Evolutionary conservation across 768 basidiomycete genomes (phyloP), one percentile per base, ranked within the genome.

Genomic region (Rhizopogon vulgaris): DNA sequence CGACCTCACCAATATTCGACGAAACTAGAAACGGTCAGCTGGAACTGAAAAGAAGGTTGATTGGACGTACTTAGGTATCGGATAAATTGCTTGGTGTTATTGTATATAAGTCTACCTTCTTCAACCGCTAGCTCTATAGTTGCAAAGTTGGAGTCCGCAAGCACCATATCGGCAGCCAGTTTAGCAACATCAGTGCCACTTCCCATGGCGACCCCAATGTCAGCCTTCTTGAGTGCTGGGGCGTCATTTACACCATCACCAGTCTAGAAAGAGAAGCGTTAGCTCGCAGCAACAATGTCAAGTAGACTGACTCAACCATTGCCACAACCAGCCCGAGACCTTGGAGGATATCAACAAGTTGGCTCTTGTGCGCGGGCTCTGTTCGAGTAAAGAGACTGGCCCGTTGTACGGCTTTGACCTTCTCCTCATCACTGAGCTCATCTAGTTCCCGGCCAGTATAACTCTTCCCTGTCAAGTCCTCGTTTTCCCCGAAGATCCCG

Each of bases 21-120:
- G 94, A 96, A 71, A 91, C 85, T 87, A 36, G 8, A 34, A 38
- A 9, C 30, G 49, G 25, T 63, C 41, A 60, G 52, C 27, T 52
- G 5, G 22, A 42, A 43, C 8, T 34, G 18, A 41, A 39, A 52
- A 17, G 11, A 18, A 41, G 11, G 9, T 17, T 12, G 52, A 52
- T 36, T 36, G 28, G 15, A 78, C 87, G 38, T 61, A 90, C 87
- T 98, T 64, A 99, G 85, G 74, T 98, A 99, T 62, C 95, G 87
- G 70, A 99, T 97, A 71, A 99, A 99, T 67, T 98, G 95, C 73
- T 99, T 99, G 41, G 94, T 98, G 72, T 99, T 99, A 73, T 97
- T 97, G 71, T 97, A 98, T 63, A 98, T 99, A 52, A 95, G 78
- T 69, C 95, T 77, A 60, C 95, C 95, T 73, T 99, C 95, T 69